Conservation (phyloP, 805 yeast species). For the Suhomyces canberraensis region DNA sequence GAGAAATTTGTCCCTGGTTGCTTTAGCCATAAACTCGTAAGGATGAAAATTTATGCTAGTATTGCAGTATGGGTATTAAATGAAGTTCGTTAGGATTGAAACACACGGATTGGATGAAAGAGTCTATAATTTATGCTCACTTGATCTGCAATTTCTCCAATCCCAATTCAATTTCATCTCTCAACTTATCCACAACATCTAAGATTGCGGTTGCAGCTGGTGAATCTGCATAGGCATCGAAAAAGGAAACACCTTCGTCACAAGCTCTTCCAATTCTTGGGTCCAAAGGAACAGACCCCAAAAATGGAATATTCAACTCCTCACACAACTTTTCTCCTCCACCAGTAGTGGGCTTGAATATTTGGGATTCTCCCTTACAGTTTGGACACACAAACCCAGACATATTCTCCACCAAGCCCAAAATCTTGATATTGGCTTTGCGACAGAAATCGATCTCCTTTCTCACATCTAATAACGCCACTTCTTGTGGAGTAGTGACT, state of each 20-base stretch:
- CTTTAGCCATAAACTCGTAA: too few relatives aligned
- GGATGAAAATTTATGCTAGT: too few relatives aligned
- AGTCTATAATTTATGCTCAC: too few relatives aligned
- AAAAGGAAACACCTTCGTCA: conserved; percentile 80
- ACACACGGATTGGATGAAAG: too few relatives aligned
- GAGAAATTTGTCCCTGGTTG: too few relatives aligned
- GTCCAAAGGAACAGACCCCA: conserved; percentile 94
- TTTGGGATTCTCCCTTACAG: conserved; percentile 85
- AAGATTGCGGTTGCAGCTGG: conserved; percentile 88
- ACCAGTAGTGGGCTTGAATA: conserved; percentile 94
- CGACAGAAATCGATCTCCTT: conserved; percentile 94
- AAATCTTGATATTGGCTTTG: conserved; percentile 79
- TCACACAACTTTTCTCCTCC: conserved; percentile 85
- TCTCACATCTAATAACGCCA: conserved; percentile 88
- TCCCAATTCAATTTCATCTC: conserved; percentile 11
- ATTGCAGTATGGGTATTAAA: too few relatives aligned
- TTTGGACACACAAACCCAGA: conserved; percentile 96
- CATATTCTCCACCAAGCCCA: conserved; percentile 97
- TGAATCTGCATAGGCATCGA: conserved; percentile 82
- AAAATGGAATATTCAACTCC: conserved; percentile 71
- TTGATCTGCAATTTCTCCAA: too few relatives aligned
- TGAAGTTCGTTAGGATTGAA: too few relatives aligned
- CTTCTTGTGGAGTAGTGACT: conserved; percentile 98
- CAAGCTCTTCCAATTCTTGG: conserved; percentile 90
- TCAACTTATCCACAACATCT: conserved; percentile 71